Conservation (phyloP, 202 grass and related monocot species). For the Eragrostis tef region DNA sequence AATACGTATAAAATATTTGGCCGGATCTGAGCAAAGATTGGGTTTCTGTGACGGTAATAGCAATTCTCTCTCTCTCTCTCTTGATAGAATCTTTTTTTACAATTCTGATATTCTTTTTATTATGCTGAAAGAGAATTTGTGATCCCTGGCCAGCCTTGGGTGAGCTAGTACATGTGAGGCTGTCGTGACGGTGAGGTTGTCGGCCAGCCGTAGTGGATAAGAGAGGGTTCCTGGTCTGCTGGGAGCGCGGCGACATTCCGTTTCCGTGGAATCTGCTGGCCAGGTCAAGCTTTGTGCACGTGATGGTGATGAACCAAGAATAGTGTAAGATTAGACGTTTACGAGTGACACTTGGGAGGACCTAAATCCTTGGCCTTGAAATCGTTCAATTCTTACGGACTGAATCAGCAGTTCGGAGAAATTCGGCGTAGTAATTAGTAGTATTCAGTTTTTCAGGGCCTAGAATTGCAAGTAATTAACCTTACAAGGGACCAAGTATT, state of each 20-base stretch:
- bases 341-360: not conserved
- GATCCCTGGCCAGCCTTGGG: not conserved
- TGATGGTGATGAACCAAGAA: too few species aligned
- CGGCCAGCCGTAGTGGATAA: not conserved
- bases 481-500: not conserved
- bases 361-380: too few species aligned
- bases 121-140: too few species aligned
- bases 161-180: not conserved
- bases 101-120: too few species aligned
- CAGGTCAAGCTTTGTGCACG: not conserved
- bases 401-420: too few species aligned
- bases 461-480: not conserved
- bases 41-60: not conserved
- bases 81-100: not conserved
- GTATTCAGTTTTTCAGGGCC: too few species aligned
- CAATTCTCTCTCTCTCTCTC: not conserved
- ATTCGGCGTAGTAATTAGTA: too few species aligned
- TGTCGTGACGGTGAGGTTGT: not conserved
- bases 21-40: too few species aligned
- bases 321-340: not conserved
- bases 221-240: not conserved
- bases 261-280: not conserved
- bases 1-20: too few species aligned
- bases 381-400: too few species aligned
- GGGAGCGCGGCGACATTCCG: not conserved